Evolutionary conservation across 768 basidiomycete genomes (phyloP).

Genomic region (Collybia sordida): DNA sequence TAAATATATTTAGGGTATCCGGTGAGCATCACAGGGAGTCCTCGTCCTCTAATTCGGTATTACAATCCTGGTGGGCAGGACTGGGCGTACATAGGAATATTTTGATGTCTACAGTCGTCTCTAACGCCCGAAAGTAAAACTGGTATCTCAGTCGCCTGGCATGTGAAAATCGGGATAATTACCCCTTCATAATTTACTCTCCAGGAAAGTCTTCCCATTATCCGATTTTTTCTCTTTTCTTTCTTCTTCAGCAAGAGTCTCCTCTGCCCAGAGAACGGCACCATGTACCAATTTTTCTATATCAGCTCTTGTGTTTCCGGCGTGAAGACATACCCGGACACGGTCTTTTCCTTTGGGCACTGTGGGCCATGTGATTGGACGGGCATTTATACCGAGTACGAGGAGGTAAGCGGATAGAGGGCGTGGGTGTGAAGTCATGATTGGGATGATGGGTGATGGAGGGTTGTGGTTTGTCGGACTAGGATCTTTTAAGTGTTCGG

Average conservation of each 20-base stretch:
- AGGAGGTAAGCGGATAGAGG: conserved; percentile 70
- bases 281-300: conserved; percentile 56
- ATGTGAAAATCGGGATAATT: not conserved
- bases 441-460: conserved; percentile 80
- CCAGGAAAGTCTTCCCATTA: not conserved
- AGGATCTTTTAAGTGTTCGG: conserved; percentile 26
- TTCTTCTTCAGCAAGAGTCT: conserved; percentile 25
- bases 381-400: conserved; percentile 57
- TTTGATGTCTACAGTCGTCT: no score
- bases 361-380: conserved; percentile 84
- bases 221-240: not conserved
- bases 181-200: conserved; percentile 1
- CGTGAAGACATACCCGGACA: conserved; percentile 86
- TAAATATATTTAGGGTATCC: no score
- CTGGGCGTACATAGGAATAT: no score
- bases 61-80: no score
- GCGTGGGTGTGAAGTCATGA: conserved; percentile 76
- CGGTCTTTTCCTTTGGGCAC: conserved; percentile 86
- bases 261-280: conserved; percentile 48
- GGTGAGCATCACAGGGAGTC: no score
- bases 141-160: not conserved
- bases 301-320: conserved; percentile 66
- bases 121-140: no score
- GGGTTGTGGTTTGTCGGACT: conserved; percentile 5
- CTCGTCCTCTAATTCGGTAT: no score